Evolutionary conservation across 495 filamentous ascomycete species (phyloP).

Genomic region (Sordaria brevicollis): DNA sequence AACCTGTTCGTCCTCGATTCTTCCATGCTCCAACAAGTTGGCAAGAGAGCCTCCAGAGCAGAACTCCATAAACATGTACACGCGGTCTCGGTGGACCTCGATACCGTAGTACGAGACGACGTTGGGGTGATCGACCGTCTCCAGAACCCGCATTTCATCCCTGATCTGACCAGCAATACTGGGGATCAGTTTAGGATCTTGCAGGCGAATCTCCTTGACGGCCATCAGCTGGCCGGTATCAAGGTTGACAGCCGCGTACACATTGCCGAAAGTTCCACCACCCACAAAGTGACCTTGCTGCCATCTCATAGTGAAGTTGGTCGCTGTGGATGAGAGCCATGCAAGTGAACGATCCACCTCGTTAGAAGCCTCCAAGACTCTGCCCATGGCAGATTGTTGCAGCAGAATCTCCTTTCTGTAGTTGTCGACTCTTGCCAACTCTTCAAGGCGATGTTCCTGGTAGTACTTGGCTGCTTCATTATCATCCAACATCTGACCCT

Average conservation of each 20-base stretch:
- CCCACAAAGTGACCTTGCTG: constrained; percentile 97
- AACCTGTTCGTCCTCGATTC: constrained; percentile 96
- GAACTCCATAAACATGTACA: constrained; percentile 99
- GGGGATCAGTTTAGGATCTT: constrained; percentile 92
- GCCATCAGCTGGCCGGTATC: constrained; percentile 96
- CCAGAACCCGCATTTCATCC: constrained; percentile 93
- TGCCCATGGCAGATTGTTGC: constrained; percentile 81
- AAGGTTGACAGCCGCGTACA: constrained; percentile 93
- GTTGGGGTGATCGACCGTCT: constrained; percentile 92
- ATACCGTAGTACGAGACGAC: constrained; percentile 97
- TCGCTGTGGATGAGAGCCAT: constrained; percentile 83
- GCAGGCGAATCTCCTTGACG: constrained; percentile 94
- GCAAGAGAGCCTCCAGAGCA: constrained; percentile 94
- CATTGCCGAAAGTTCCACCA: constrained; percentile 92
- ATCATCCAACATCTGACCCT: constrained; percentile 69
- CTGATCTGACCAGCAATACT: constrained; percentile 86
- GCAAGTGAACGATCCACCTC: constrained; percentile 93
- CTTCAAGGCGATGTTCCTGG: constrained; percentile 58
- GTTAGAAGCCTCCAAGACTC: constrained; percentile 86
- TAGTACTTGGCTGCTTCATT: constrained; percentile 69
- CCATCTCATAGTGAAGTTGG: constrained; percentile 91
- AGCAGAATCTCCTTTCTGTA: constrained; percentile 64
- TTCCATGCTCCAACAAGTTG: constrained; percentile 80
- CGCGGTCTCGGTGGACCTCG: constrained; percentile 94
- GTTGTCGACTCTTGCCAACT: constrained; percentile 67